Evolutionary conservation across 805 yeast genomes (phyloP).

Genomic region (Candida coquimbonensis): DNA sequence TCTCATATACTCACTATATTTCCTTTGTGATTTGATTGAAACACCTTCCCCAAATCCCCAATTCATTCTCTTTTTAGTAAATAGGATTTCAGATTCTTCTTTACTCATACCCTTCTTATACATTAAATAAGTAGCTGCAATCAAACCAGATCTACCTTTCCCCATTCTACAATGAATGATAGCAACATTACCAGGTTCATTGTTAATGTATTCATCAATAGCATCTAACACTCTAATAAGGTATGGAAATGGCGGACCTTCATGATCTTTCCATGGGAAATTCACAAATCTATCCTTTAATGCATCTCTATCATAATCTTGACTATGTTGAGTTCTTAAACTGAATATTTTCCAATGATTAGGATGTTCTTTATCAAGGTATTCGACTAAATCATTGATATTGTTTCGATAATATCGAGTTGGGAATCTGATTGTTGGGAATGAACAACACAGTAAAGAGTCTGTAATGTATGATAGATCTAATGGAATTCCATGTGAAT

Average conservation of each 20-base stretch:
- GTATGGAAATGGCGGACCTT: constrained; percentile 58
- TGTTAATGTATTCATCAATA: constrained; percentile 36
- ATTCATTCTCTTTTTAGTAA: constrained; percentile 53
- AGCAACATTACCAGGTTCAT: constrained; percentile 40
- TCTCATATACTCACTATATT: constrained; percentile 53
- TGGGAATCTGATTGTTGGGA: constrained; percentile 48
- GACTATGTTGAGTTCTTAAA: constrained; percentile 51
- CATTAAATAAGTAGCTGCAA: constrained; percentile 67
- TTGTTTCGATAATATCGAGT: constrained; percentile 45
- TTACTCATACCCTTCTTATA: constrained; percentile 31
- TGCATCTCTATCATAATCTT: constrained; percentile 27
- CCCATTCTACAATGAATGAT: constrained; percentile 87
- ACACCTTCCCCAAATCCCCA: constrained; percentile 56
- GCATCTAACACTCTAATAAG: constrained; percentile 38
- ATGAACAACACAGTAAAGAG: constrained; percentile 65
- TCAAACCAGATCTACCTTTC: constrained; percentile 83
- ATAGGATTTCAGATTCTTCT: constrained; percentile 42
- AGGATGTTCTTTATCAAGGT: constrained; percentile 41
- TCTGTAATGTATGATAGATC: constrained; percentile 67
- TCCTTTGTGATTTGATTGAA: constrained; percentile 58
- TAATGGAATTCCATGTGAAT: constrained; percentile 29
- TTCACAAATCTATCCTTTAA: constrained; percentile 7
- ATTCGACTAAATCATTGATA: constrained; percentile 41
- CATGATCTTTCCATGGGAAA: constrained; percentile 70
- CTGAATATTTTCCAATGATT: constrained; percentile 69